These are phyloP conservation scores for Skeletonema grethae DNA, from an alignment of 108 stramenopile genomes.

Conservation along the genomic window DNA sequence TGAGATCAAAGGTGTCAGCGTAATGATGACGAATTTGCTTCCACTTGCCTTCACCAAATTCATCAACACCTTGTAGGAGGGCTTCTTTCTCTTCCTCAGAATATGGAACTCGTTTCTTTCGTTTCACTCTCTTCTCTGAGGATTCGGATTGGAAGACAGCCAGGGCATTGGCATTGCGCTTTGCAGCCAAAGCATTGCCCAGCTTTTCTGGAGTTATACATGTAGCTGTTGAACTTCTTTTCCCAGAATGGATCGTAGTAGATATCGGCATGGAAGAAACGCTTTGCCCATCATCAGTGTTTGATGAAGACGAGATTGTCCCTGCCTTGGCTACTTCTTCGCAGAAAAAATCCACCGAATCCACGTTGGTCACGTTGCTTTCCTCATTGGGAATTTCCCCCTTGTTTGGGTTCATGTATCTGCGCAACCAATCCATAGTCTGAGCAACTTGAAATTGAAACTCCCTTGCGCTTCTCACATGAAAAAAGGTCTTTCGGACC, in stretches of 20 bases:
- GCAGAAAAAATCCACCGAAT: too few relatives aligned
- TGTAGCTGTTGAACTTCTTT: too few relatives aligned
- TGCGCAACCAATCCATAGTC: neutral
- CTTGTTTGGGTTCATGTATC: slow-evolving; percentile 25
- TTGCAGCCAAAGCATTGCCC: too few relatives aligned
- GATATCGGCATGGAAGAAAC: too few relatives aligned
- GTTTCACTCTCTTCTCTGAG: slow-evolving; percentile 1
- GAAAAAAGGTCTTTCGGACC: neutral
- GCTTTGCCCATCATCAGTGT: too few relatives aligned
- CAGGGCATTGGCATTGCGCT: too few relatives aligned
- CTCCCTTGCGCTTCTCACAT: neutral
- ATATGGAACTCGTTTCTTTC: slow-evolving; percentile 42
- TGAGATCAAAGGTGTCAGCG: slow-evolving; percentile 31
- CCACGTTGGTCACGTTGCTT: too few relatives aligned
- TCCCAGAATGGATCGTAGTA: too few relatives aligned
- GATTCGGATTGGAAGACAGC: too few relatives aligned
- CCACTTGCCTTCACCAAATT: slow-evolving; percentile 59
- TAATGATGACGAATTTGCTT: slow-evolving; percentile 46
- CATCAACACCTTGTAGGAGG: slow-evolving; percentile 49
- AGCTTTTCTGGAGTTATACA: too few relatives aligned
- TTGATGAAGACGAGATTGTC: too few relatives aligned
- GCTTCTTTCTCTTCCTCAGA: slow-evolving; percentile 54
- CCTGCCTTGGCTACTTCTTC: too few relatives aligned
- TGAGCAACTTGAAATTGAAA: slow-evolving; percentile 2
- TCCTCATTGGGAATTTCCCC: slow-evolving; percentile 2